Evolutionary conservation across 2,329 filamentous ascomycete genomes (phyloP).

Genomic region (Colletotrichum chrysophilum): DNA sequence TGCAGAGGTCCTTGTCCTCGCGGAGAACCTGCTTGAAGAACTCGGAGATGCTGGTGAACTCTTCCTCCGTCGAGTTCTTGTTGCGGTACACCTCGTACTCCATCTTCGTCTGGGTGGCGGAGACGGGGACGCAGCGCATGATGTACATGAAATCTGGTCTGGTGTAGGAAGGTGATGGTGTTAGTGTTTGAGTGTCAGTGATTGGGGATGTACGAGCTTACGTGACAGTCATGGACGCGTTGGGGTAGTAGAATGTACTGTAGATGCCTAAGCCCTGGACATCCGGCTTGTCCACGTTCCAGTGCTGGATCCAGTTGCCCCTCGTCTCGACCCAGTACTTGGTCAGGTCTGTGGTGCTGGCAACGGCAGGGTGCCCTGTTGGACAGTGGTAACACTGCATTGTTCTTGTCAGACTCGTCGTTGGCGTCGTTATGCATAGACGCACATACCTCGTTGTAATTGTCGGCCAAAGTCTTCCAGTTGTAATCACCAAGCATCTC

Average conservation of each 20-base stretch:
- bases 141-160: constrained; percentile 52
- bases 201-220: background rate
- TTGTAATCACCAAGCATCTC: background rate
- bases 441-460: background rate
- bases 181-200: fast-evolving
- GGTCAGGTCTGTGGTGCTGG: constrained; percentile 46
- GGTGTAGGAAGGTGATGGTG: fast-evolving
- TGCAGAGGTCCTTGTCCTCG: constrained; percentile 57
- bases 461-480: background rate
- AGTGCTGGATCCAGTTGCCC: constrained; percentile 38
- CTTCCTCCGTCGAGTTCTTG: constrained; percentile 48
- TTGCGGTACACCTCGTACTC: constrained; percentile 58
- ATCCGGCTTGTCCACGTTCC: constrained; percentile 38
- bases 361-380: constrained; percentile 51
- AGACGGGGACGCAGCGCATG: constrained; percentile 51
- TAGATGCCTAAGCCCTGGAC: constrained; percentile 36
- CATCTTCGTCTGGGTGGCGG: constrained; percentile 45
- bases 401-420: fast-evolving
- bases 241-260: constrained; percentile 27
- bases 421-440: background rate
- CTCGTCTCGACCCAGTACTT: constrained; percentile 43
- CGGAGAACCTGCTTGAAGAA: constrained; percentile 57
- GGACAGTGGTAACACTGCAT: constrained; percentile 21
- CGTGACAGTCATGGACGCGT: background rate
- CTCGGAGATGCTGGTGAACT: constrained; percentile 48